Evolutionary conservation across 345 rosid genomes (phyloP), one percentile per base, ranked within the genome.

Genomic region (Salix exigua): DNA sequence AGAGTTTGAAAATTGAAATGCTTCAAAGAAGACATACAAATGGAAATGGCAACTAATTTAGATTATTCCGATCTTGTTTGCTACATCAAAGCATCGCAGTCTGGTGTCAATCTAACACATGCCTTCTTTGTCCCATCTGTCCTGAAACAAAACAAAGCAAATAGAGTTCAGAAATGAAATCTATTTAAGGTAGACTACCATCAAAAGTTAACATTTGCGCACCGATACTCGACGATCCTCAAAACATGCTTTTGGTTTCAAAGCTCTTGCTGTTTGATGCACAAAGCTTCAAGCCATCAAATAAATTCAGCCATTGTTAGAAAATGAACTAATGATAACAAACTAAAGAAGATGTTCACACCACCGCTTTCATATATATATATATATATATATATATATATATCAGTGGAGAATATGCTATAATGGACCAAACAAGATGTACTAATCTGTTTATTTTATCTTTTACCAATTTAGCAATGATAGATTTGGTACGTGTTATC

Each of bases 61-160:
- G 73, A 93, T 93, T 74, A 95, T 91, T 5, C 98, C 94, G 44
- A 95, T 95, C 82, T 95, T 95, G 91, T 93, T 95, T 40, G 99
- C 99, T 18, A 92, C 96, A 60, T 91, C 90, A 95, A 86, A 25
- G 98, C 99, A 81, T 95, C 98, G 7, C 80, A 87, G 74, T 95
- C 99, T 7, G 98, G 97, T 7, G 96, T 90, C 90, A 95, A 82
- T 86, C 99, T 88, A 16, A 95, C 97, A 46, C 89, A 93, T 0
- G 99, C 99, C 84, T 93, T 93, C 91, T 95, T 93, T 0, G 94
- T 93, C 16, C 98, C 98, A 83, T 95, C 96, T 4, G 97, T 98
- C 96, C 97, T 90, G 89, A 18, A 75, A 79, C 61, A 58, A 58
- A 58, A 70, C 10, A 18, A 61, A 44, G 23, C 48, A 55, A n/a